Conservation (phyloP, 331 rosid genomes). For the Rhamnella rubrinervis region DNA sequence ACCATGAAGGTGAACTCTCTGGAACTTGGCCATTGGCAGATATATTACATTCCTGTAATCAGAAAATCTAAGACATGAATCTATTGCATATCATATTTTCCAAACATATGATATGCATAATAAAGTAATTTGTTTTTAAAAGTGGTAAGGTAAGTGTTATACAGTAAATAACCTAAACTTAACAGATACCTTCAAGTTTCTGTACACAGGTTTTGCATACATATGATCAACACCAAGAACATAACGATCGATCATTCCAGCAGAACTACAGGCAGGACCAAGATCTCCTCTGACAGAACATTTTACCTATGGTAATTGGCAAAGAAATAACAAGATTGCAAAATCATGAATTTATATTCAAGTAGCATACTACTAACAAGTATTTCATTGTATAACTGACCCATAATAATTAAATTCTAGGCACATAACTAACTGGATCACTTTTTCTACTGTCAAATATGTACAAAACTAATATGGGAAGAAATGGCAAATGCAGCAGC, state of each 20-base stretch:
- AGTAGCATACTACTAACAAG: not conserved
- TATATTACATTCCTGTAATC: slow-evolving; percentile 74
- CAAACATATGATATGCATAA: not conserved
- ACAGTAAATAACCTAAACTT: slow-evolving; percentile 17
- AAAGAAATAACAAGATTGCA: slow-evolving; percentile 29
- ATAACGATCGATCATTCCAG: slow-evolving; percentile 88
- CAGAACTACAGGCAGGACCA: slow-evolving; percentile 93
- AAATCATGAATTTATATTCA: slow-evolving; percentile 2
- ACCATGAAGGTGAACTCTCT: slow-evolving; percentile 80
- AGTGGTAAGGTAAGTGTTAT: slow-evolving; percentile 1
- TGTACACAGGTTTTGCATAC: slow-evolving; percentile 73
- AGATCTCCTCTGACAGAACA: slow-evolving; percentile 85
- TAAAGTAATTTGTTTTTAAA: slow-evolving; percentile 2
- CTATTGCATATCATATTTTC: slow-evolving; percentile 5
- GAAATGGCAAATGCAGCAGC: not conserved
- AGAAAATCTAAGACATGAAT: slow-evolving; percentile 27
- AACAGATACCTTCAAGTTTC: slow-evolving; percentile 74
- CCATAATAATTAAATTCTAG: not conserved
- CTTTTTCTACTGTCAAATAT: not conserved
- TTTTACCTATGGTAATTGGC: slow-evolving; percentile 51
- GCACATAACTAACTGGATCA: not conserved
- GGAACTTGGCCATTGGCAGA: slow-evolving; percentile 52
- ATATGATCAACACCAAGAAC: slow-evolving; percentile 71
- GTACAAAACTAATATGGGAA: not conserved
- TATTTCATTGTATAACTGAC: not conserved